These are phyloP conservation scores for Saraca asoca DNA, from an alignment of 331 rosid genomes.

Conservation along the genomic window DNA sequence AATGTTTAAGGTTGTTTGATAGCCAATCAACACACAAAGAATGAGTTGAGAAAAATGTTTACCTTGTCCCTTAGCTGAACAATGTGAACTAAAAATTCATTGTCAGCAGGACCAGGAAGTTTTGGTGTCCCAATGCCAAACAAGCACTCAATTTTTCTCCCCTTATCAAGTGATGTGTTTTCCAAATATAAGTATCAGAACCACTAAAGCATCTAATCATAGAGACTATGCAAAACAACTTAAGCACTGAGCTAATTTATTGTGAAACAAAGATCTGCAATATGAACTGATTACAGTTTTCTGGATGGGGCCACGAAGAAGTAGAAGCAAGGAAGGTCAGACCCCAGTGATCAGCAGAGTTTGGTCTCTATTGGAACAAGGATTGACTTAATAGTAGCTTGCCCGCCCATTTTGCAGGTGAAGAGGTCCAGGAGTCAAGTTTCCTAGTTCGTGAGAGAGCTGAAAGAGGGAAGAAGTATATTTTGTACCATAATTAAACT, in stretches of 20 bases:
- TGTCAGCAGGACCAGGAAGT: slow-evolving; percentile 14
- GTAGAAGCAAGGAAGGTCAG: not conserved
- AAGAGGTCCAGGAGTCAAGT: not conserved
- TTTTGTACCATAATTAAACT: slow-evolving; percentile 14
- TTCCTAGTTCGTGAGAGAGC: slow-evolving; percentile 3
- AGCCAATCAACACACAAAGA: slow-evolving; percentile 7
- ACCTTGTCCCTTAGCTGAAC: not conserved
- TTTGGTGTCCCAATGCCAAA: not conserved
- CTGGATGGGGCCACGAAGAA: not conserved
- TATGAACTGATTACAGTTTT: slow-evolving; percentile 14
- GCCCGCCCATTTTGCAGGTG: not conserved
- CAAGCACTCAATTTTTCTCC: not conserved
- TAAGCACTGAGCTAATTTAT: not conserved
- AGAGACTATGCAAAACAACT: not conserved
- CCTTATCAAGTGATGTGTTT: slow-evolving; percentile 4
- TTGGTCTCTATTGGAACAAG: not conserved
- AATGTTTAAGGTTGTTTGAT: not conserved
- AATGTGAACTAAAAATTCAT: slow-evolving; percentile 14
- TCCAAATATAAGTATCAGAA: slow-evolving; percentile 3
- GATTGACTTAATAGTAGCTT: not conserved
- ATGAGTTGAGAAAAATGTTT: no score
- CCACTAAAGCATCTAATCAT: not conserved
- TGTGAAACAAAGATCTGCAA: not conserved
- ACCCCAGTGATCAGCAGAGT: not conserved
- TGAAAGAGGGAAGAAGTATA: not conserved